A percentile compares a stretch with the other conserved stretches of the same genome.
phyloP scores from a whole-genome alignment of 2,329 filamentous ascomycete genomes.

The Aspergillus ochraceoroseus region DNA sequence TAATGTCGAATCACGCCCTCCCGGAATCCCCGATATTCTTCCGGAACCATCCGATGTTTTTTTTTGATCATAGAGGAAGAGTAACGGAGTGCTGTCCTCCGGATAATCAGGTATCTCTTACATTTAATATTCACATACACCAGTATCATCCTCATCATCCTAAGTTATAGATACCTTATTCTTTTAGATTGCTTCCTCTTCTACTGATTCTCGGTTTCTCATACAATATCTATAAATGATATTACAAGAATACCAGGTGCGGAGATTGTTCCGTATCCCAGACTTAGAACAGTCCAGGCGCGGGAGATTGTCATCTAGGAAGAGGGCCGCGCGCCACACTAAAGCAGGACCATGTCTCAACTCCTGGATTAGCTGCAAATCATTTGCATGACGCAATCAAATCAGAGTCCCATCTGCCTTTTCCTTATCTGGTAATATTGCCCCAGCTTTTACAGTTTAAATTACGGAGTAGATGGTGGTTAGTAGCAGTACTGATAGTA shows the following conservation, averaged over 20 bases:
- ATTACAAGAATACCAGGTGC: too few species aligned
- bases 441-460: neutral
- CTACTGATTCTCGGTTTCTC: too few species aligned
- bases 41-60: constrained; percentile 22
- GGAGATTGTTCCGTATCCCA: neutral
- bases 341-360: constrained; percentile 23
- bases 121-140: too few species aligned
- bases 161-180: too few species aligned
- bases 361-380: constrained; percentile 25
- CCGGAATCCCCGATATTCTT: constrained; percentile 17
- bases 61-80: constrained; percentile 1
- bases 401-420: neutral
- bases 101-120: too few species aligned
- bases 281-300: constrained; percentile 1
- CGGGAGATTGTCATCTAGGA: constrained; percentile 27
- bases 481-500: too few species aligned
- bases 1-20: constrained; percentile 8
- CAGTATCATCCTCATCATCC: too few species aligned
- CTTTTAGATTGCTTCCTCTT: too few species aligned
- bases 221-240: too few species aligned
- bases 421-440: too few species aligned
- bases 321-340: constrained; percentile 23
- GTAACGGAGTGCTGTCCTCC: too few species aligned
- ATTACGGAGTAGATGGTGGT: too few species aligned
- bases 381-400: constrained; percentile 22